Percentiles rank a stretch among this genome's conserved stretches.
These are phyloP conservation scores for Solanum hybrid DNA, from an alignment of 305 asterid species.

Conservation along the genomic window DNA sequence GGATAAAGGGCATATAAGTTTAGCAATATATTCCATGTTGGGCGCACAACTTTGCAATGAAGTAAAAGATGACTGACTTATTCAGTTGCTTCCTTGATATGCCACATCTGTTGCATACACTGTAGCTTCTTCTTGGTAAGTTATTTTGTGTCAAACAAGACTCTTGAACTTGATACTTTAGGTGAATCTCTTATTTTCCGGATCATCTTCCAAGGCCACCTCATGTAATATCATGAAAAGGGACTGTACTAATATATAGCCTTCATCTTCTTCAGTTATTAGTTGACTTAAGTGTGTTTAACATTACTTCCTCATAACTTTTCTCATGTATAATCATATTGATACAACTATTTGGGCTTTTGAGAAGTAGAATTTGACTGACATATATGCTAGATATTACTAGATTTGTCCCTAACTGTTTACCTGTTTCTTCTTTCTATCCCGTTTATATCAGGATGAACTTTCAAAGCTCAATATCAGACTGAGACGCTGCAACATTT, in stretches of 20 bases:
- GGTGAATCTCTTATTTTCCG: not conserved
- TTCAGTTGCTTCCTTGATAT: not conserved
- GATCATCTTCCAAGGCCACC: not conserved
- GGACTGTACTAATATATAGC: not conserved
- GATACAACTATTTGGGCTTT: not conserved
- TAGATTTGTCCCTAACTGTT: not conserved
- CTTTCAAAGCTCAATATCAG: slow-evolving; percentile 43
- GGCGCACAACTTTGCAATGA: not conserved
- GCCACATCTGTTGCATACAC: not conserved
- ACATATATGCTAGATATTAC: not conserved
- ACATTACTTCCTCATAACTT: not conserved
- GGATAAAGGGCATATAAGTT: not conserved
- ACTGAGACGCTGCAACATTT: slow-evolving; percentile 40
- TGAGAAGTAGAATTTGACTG: not conserved
- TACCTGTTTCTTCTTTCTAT: slow-evolving; percentile 6
- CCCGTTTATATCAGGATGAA: slow-evolving; percentile 41
- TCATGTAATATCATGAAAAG: not conserved
- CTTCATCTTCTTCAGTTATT: not conserved
- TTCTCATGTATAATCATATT: not conserved
- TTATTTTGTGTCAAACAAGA: not conserved
- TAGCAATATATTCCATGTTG: not conserved
- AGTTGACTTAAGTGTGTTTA: not conserved
- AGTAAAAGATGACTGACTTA: not conserved
- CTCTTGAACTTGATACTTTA: not conserved
- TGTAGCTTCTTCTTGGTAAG: not conserved